These are phyloP conservation scores for Corrigiola litoralis DNA, from an alignment of 179 eudicot genomes.

Conservation along the genomic window DNA sequence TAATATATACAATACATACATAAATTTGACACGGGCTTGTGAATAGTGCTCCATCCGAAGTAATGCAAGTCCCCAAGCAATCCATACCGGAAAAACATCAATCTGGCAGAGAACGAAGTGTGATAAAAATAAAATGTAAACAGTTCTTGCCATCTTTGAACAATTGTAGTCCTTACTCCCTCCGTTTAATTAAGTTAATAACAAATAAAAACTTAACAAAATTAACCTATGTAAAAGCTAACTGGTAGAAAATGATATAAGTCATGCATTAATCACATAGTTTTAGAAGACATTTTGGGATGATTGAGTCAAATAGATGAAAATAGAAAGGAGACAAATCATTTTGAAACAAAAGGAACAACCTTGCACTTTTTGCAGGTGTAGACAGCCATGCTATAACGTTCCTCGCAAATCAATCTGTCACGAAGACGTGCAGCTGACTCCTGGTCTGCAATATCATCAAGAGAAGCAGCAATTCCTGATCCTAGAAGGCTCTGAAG, in stretches of 20 bases:
- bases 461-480: constrained; percentile 91
- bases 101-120: constrained; percentile 44
- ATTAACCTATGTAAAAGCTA: too few relatives aligned
- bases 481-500: constrained; percentile 95
- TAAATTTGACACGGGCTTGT: constrained; percentile 96
- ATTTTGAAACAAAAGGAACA: constrained; percentile 12
- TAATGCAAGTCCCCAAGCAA: constrained; percentile 95
- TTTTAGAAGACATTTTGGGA: neutral
- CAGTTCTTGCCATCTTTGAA: neutral
- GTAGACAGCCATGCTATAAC: constrained; percentile 97
- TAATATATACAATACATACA: constrained; percentile 43
- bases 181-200: too few relatives aligned
- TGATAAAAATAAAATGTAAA: neutral
- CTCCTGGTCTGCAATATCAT: constrained; percentile 93
- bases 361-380: constrained; percentile 98
- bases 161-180: neutral
- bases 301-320: neutral
- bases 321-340: neutral
- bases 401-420: constrained; percentile 75
- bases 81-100: constrained; percentile 96
- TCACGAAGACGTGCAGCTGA: constrained; percentile 88
- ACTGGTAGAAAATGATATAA: too few relatives aligned
- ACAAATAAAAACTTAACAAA: too few relatives aligned
- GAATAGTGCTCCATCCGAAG: constrained; percentile 97
- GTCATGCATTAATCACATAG: too few relatives aligned